These are phyloP conservation scores for Pseudogymnoascus destructans DNA, from an alignment of 2,329 filamentous ascomycete species.

Conservation along the genomic window DNA sequence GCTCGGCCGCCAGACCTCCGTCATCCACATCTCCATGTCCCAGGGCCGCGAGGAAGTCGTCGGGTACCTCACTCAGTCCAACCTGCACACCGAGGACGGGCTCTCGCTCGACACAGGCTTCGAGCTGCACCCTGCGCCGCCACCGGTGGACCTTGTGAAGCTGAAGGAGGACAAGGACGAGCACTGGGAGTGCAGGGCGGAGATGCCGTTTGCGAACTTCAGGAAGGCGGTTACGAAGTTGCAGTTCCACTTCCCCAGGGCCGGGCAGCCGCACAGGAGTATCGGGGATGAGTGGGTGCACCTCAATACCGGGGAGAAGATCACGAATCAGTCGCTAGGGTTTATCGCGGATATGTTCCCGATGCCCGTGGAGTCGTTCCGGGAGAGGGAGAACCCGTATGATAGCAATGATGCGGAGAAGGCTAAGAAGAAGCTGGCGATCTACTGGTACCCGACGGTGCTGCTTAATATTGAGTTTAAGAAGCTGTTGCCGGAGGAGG, in stretches of 20 bases:
- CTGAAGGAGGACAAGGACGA: slow-evolving; percentile 32
- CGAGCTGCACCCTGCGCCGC: slow-evolving; percentile 29
- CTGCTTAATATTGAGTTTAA: slow-evolving; percentile 66
- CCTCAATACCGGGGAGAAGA: slow-evolving; percentile 43
- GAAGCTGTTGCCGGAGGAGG: slow-evolving; percentile 51
- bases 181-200: slow-evolving; percentile 29
- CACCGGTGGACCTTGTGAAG: slow-evolving; percentile 29
- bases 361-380: slow-evolving; percentile 44
- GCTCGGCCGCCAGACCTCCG: slow-evolving; percentile 48
- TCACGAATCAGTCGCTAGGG: slow-evolving; percentile 50
- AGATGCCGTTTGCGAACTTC: slow-evolving; percentile 23
- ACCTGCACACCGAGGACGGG: slow-evolving; percentile 46
- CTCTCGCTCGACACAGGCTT: slow-evolving; percentile 42
- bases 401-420: slow-evolving; percentile 15
- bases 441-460: slow-evolving; percentile 41
- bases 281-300: slow-evolving; percentile 55
- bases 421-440: slow-evolving; percentile 22
- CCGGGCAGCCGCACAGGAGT: slow-evolving; percentile 29
- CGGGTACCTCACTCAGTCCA: slow-evolving; percentile 51
- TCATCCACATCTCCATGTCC: slow-evolving; percentile 48
- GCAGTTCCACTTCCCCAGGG: slow-evolving; percentile 38
- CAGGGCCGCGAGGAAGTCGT: slow-evolving; percentile 47
- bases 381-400: slow-evolving; percentile 23
- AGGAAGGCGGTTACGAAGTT: slow-evolving; percentile 32
- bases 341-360: slow-evolving; percentile 59